Percentiles rank a stretch among this genome's conserved stretches.
Conservation (phyloP, 805 yeast genomes). For the Limtongia smithiae region DNA sequence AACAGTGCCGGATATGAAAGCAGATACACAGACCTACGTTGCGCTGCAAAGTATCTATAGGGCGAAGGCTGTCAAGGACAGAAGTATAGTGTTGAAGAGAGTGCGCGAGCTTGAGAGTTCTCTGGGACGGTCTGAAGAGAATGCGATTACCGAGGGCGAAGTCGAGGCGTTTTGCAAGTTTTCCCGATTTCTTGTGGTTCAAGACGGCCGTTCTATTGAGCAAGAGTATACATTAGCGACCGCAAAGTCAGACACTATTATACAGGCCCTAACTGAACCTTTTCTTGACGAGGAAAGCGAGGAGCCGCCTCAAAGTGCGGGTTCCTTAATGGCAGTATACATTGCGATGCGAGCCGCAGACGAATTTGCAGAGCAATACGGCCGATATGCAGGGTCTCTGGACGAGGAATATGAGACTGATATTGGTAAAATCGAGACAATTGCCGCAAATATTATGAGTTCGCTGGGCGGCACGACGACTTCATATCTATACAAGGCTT, state of each 20-base stretch:
- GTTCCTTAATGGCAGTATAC: conserved; percentile 29
- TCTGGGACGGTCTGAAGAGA: conserved; percentile 36
- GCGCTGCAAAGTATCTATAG: conserved; percentile 56
- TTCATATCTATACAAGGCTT: conserved; percentile 37
- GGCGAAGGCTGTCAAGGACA: conserved; percentile 53
- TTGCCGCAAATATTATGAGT: conserved; percentile 12
- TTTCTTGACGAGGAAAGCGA: no score
- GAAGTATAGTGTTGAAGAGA: conserved; percentile 39
- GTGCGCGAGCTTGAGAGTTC: conserved; percentile 35
- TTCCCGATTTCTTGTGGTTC: conserved; percentile 49
- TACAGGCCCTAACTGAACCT: conserved; percentile 7
- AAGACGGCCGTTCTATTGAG: conserved; percentile 42
- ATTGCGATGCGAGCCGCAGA: conserved; percentile 31
- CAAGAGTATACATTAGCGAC: conserved; percentile 20
- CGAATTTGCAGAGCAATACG: conserved; percentile 28
- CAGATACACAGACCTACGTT: conserved; percentile 63
- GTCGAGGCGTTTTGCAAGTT: conserved; percentile 59
- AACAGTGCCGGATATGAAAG: conserved; percentile 81
- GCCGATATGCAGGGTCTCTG: conserved; percentile 16
- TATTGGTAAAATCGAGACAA: conserved; percentile 2
- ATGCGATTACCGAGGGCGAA: conserved; percentile 38
- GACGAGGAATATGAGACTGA: conserved; percentile 19
- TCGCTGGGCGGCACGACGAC: conserved; percentile 17
- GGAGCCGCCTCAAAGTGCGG: no score
- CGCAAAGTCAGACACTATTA: conserved; percentile 4